These are phyloP conservation scores for Lichtheimia ornata DNA, from an alignment of 371 early-diverging fungal genomes.

Conservation along the genomic window DNA sequence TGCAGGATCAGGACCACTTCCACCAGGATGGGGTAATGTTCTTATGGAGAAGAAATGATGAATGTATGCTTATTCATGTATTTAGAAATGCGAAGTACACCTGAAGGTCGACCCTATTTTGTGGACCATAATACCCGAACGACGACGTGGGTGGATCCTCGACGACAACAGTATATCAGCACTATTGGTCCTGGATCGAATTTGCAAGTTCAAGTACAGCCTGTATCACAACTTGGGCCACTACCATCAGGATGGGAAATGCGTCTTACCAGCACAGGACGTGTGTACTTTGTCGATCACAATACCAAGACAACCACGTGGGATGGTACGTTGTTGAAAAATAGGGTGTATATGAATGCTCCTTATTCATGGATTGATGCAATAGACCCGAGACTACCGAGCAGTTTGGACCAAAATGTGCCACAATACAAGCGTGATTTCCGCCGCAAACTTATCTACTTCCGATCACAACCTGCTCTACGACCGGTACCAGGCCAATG, in stretches of 20 bases:
- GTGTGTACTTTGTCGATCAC: conserved; percentile 94
- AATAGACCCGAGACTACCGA: conserved; percentile 88
- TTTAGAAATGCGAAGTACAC: conserved; percentile 72
- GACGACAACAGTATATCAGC: conserved; percentile 67
- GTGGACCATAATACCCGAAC: conserved; percentile 97
- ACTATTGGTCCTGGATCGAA: conserved; percentile 56
- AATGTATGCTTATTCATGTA: not conserved
- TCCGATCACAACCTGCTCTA: conserved; percentile 90
- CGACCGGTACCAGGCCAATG: conserved; percentile 92
- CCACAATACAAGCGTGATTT: conserved; percentile 98
- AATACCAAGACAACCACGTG: conserved; percentile 93
- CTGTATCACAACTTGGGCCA: conserved; percentile 80
- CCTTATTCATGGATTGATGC: not conserved
- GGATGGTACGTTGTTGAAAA: conserved; percentile 67
- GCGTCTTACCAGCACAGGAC: conserved; percentile 90
- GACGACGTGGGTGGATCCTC: conserved; percentile 95
- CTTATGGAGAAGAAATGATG: not conserved
- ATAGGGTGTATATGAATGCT: too few relatives aligned
- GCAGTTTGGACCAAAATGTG: conserved; percentile 89
- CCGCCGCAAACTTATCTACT: conserved; percentile 93
- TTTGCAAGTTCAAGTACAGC: conserved; percentile 68
- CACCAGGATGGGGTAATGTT: conserved; percentile 86
- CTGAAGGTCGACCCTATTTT: conserved; percentile 93
- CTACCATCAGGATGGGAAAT: conserved; percentile 97
- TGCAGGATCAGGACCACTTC: conserved; percentile 84